These are phyloP conservation scores for Coemansia sp. DNA, from an alignment of 192 early-diverging fungal species.

Conservation along the genomic window DNA sequence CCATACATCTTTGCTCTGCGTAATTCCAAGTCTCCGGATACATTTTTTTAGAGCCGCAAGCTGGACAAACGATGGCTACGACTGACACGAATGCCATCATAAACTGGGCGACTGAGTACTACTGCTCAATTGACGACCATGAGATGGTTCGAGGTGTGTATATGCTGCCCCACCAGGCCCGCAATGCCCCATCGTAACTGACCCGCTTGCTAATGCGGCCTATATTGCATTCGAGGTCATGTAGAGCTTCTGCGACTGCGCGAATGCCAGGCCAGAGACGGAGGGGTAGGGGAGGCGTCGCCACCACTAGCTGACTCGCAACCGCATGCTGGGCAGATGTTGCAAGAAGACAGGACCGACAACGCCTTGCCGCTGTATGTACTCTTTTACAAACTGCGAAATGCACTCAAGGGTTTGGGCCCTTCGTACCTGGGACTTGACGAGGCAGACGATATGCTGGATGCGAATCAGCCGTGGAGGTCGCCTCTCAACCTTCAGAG, in stretches of 20 bases:
- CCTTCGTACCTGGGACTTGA: constrained; percentile 33
- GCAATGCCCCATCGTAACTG: no score
- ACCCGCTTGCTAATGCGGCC: neutral
- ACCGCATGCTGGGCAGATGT: neutral
- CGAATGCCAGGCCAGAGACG: neutral
- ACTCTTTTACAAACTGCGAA: constrained; percentile 25
- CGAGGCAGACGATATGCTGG: constrained; percentile 15
- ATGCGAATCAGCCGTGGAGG: constrained; percentile 31
- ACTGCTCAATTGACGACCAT: constrained; percentile 33
- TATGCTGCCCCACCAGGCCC: neutral
- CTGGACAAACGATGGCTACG: neutral
- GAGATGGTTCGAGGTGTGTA: constrained; percentile 19
- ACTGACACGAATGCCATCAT: constrained; percentile 9
- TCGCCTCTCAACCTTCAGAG: constrained; percentile 33
- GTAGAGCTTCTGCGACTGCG: constrained; percentile 30
- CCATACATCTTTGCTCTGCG: neutral
- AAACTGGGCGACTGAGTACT: constrained; percentile 48
- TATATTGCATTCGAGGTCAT: neutral
- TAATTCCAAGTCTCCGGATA: no score
- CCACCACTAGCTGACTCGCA: neutral
- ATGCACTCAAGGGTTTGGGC: constrained; percentile 1
- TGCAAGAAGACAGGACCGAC: neutral
- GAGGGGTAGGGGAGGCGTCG: neutral
- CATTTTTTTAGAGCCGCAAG: no score
- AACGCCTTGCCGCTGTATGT: constrained; percentile 19